Evolutionary conservation across 1,284 basidiomycete species (phyloP), one percentile per base, ranked within the genome.

Genomic region (Malassezia nana): DNA sequence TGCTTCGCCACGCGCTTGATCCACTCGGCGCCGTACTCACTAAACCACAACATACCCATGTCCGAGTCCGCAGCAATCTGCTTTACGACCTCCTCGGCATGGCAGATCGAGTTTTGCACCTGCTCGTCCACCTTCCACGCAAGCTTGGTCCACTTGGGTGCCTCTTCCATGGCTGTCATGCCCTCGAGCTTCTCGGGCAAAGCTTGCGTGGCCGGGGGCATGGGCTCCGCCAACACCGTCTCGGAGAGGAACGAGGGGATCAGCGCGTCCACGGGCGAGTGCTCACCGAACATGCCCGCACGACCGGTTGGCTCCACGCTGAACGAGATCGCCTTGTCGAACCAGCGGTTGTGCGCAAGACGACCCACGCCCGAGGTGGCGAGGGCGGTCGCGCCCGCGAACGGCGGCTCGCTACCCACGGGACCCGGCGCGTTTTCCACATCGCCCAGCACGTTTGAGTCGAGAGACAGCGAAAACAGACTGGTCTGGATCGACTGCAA

Each of bases 201-300:
- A 15, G 45, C 43, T 31, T 60, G 50, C 33, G 39, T 61, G 10
- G 52, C 67, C 42, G 59, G 48, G 30, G 64, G 56, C 59, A 62
- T 53, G 10, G 71, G 58, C 57, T 84, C 80, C 1, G 82, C 81
- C 32, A 90, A 77, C 1, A 83, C 83, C 66, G 86, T 92, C 68
- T 95, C 89, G 35, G 83, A 82, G n/a, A 89, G 82, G 47, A 91
- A 86, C 61, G 86, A 88, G 0, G 91, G 90, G 44, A 94, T 84
- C 9, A 96, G 78, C 1, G 91, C 91, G 63, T 96, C 92, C 52
- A 85, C 84, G 0, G 88, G 86, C 3, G 88, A 87, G 76, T 95
- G 91, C 77, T 96, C 92, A 25, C 92, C 92, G 68, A 84, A 83
- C 50, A 87, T 85, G 32, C 88, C 87, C 3, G 87, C 86, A 38